Conservation (phyloP, 1,139 yeast species). For the Yamadazyma friedrichii region DNA sequence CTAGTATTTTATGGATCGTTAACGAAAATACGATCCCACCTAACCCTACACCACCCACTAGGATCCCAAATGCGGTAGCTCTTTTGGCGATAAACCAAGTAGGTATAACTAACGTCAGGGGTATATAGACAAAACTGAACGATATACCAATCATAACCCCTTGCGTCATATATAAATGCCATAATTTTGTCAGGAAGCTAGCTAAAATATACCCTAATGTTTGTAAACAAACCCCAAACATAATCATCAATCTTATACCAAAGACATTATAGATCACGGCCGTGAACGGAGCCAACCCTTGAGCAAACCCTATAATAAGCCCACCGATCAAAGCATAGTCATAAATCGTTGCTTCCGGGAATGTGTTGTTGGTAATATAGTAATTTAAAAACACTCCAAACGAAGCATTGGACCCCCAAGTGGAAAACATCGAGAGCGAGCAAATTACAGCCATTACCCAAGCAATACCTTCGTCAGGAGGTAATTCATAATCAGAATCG, state of each 20-base stretch:
- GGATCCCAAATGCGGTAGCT: conserved; percentile 60
- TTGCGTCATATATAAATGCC: conserved; percentile 70
- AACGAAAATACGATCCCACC: conserved; percentile 64
- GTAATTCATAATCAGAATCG: conserved; percentile 7
- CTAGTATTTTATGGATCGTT: conserved; percentile 45
- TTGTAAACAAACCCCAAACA: conserved; percentile 50
- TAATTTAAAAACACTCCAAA: conserved; percentile 67
- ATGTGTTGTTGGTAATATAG: conserved; percentile 45
- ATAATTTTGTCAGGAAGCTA: conserved; percentile 56
- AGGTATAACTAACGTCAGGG: conserved; percentile 56
- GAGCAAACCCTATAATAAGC: conserved; percentile 56
- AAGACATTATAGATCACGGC: conserved; percentile 32
- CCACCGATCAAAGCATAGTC: conserved; percentile 76
- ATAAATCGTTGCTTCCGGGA: conserved; percentile 55
- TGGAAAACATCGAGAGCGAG: conserved; percentile 44
- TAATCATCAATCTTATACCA: conserved; percentile 35
- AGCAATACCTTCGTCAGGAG: conserved; percentile 67
- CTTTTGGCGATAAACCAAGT: conserved; percentile 60
- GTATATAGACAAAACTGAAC: conserved; percentile 58
- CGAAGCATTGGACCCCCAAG: conserved; percentile 76
- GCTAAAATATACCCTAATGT: conserved; percentile 62
- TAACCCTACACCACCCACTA: conserved; percentile 59
- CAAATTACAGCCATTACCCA: conserved; percentile 65
- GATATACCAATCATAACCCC: conserved; percentile 66
- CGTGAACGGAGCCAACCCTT: conserved; percentile 54